Base-by-base conservation (phyloP, 2,329 filamentous ascomycete genomes). In the Beauveria sp. region DNA sequence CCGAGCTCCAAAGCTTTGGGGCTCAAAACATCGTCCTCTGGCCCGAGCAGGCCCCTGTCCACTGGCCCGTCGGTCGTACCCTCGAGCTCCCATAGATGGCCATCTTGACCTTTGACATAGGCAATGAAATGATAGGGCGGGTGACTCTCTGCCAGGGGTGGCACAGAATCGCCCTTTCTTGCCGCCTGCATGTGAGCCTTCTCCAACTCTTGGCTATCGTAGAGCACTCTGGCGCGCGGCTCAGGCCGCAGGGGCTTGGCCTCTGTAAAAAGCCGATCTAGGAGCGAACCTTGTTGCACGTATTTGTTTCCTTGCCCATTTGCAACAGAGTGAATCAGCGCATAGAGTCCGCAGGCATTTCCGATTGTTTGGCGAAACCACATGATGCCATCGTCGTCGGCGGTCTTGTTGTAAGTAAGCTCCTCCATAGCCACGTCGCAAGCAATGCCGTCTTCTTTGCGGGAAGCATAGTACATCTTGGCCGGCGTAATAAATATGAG, bases 291-390 rank as follows among this genome's bases (percentile, higher is more conserved):
- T 5, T 78, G 72, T 12, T 74, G 66, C 60, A 93, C 80, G 63
- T 82, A 79, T 2, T 74, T 70, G 20, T 81, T 76, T 0, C 86
- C 82, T 4, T 79, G 77, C 1, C 90, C 89, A 71, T 95, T 96
- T 55, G 83, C 83, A 1, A 89, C 81, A 18, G 83, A 84, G 72
- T 96, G 91, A 9, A 96, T 73, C 5, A 95, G 78, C 0, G 86
- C 91, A 69, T 92, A 91, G 24, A 93, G 81, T 0, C 91, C 91
- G 70, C 90, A 96, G 1, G 90, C 89, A 71, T 95, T 88, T 62
- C 86, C 83, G 68, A 96, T 95, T 0, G 89, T 95, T 74, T 96
- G 91, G 69, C 87, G 87, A 76, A 91, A 95, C 90, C 90, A 96
- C 20, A 90, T 77, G 1, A 93, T 85, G 7, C 88, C 83, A 12